Conservation (phyloP, 176 grass and related monocot genomes). For the Bonia amplexicaulis region DNA sequence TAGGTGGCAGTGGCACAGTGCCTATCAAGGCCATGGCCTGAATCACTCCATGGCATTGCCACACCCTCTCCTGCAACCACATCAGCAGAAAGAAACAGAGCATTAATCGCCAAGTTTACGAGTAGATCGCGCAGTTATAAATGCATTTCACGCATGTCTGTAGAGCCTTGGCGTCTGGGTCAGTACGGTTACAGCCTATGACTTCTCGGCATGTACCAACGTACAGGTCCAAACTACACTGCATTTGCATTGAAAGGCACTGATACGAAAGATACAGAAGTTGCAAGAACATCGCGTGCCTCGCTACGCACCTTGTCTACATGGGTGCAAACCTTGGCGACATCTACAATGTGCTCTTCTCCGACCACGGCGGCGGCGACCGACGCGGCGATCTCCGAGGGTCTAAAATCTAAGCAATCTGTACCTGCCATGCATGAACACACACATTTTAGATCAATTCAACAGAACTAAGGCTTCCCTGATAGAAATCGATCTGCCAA, state of each 20-base stretch:
- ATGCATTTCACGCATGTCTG: conserved; percentile 25
- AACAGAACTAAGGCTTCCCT: not conserved
- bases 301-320: conserved; percentile 59
- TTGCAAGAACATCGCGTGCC: not conserved
- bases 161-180: not conserved
- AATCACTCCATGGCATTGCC: conserved; percentile 51
- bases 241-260: not conserved
- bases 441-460: not conserved
- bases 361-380: conserved; percentile 47
- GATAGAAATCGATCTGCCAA: not conserved
- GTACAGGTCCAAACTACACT: not conserved
- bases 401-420: conserved; percentile 56
- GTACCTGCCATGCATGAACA: conserved; percentile 39
- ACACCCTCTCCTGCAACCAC: conserved; percentile 57
- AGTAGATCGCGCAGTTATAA: not conserved
- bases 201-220: not conserved
- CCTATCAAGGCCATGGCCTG: conserved; percentile 36
- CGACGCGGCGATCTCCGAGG: conserved; percentile 78
- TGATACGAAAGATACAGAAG: not conserved
- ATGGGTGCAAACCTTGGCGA: conserved; percentile 43
- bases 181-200: conserved; percentile 17
- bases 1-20: not conserved
- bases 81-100: conserved; percentile 5
- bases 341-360: conserved; percentile 42
- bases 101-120: not conserved